Evolutionary conservation across 1,139 yeast genomes (phyloP).

Genomic region (Citeromyces siamensis): DNA sequence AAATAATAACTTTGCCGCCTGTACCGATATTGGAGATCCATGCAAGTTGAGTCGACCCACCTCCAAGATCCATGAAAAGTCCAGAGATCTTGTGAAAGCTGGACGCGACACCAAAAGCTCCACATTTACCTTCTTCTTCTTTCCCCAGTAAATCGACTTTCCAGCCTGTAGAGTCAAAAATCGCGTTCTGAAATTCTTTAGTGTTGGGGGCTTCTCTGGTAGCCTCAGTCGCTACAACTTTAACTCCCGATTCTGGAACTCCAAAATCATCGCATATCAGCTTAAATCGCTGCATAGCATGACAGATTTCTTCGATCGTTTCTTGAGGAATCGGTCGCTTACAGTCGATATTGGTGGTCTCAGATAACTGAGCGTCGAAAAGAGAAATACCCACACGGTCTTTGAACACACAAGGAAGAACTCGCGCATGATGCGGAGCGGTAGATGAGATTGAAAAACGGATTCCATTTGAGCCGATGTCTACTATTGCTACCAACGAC

Average conservation of each 20-base stretch:
- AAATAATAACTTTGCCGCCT: conserved; percentile 26
- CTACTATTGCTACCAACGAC: conserved; percentile 46
- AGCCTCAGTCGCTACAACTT: conserved; percentile 58
- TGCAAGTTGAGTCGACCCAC: conserved; percentile 50
- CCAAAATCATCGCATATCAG: conserved; percentile 58
- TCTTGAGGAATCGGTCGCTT: conserved; percentile 42
- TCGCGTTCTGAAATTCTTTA: conserved; percentile 36
- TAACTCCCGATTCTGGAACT: conserved; percentile 40
- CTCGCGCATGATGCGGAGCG: conserved; percentile 52
- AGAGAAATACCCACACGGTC: conserved; percentile 56
- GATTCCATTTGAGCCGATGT: conserved; percentile 58
- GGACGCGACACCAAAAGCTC: conserved; percentile 58
- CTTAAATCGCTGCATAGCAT: conserved; percentile 49
- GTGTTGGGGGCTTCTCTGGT: conserved; percentile 53
- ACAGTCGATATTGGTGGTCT: conserved; percentile 17
- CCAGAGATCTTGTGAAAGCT: conserved; percentile 52
- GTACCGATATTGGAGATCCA: conserved; percentile 50
- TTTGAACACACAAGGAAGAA: conserved; percentile 59
- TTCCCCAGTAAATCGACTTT: conserved; percentile 40
- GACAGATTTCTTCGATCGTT: conserved; percentile 39
- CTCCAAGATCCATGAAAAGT: conserved; percentile 54
- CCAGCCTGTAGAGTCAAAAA: conserved; percentile 47
- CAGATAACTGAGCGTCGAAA: conserved; percentile 40
- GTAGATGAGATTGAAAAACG: conserved; percentile 55
- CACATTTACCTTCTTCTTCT: conserved; percentile 49